Base-by-base conservation (phyloP, 306 rosid species). In the Acacia confusa region DNA sequence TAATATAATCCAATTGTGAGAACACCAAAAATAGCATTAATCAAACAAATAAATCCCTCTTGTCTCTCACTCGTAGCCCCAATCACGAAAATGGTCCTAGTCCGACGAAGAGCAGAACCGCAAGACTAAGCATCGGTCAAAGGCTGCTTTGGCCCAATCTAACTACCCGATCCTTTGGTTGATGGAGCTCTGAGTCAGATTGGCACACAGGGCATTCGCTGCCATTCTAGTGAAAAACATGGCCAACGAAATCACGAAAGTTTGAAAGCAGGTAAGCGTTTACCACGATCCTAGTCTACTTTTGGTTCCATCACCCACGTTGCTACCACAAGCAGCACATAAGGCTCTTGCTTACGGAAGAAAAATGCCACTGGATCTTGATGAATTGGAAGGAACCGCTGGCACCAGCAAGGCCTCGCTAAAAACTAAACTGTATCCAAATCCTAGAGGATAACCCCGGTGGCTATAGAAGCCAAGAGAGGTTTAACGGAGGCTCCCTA, bases 191-290 rank as follows among this genome's bases (percentile, higher is more conserved):
- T 17, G 73, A 1, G 98, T 93, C 28, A 93, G 82, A 24, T 86
- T 93, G n/a, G n/a, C 98, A 41, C 98, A 92, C 47, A 95, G 70
- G 0, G 99, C 97, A 85, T 95, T 95, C 13, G 98, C 99, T 11
- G 98, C 99, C 99, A 93, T 95, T 2, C 88, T 97, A 36, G 97
- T 95, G 87, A 95, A 69, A 86, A 95, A 95, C n/a, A 95, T 95
- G 12, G 99, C 90, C 45, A 98, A 95, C 12, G 98, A 93, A 69
- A 95, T 89, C 86, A 89, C 94, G 15, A 97, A 95, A 9, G 99
- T 95, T 79, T 95, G 99, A 70, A 95, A 93, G 82, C 97, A 95
- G 75, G 99, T 93, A 2, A 95, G 98, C 99, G 92, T 95, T 88
- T 93, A 76, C 99, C 99, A 93, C 8, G 99, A 91, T 20, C 99